Conservation (phyloP, 2,329 filamentous ascomycete genomes). For the Alternaria viburni region DNA sequence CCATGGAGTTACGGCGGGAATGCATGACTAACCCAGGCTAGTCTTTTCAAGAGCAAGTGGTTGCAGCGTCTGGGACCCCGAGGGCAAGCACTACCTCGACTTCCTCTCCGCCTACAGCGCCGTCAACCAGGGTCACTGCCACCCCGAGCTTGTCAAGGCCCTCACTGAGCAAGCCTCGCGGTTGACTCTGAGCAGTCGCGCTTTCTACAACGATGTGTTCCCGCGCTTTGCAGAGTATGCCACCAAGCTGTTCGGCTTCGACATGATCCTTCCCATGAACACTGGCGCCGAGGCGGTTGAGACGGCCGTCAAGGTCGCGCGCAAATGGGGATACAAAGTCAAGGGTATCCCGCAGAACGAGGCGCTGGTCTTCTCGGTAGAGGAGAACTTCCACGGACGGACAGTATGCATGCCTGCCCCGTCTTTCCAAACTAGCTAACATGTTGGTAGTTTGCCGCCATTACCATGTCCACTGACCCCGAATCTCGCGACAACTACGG, state of each 20-base stretch:
- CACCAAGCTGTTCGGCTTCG: conserved; percentile 86
- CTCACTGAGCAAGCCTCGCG: conserved; percentile 87
- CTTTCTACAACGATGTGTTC: conserved; percentile 99
- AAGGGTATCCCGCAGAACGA: conserved; percentile 86
- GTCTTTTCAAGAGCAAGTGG: conserved; percentile 81
- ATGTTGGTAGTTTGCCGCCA: conserved; percentile 78
- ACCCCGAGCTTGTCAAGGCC: conserved; percentile 92
- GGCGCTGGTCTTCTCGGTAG: conserved; percentile 81
- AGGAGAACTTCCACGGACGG: conserved; percentile 95
- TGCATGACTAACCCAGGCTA: conserved; percentile 22
- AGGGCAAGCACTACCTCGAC: conserved; percentile 90
- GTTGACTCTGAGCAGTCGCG: conserved; percentile 88
- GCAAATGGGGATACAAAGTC: conserved; percentile 98
- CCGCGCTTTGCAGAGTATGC: conserved; percentile 94
- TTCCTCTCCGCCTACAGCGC: conserved; percentile 98
- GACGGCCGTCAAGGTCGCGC: conserved; percentile 92
- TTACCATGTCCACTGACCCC: conserved; percentile 92
- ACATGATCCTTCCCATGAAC: conserved; percentile 99
- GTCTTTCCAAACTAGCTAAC: conserved; percentile 16
- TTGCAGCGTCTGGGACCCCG: conserved; percentile 93
- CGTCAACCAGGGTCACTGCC: conserved; percentile 97
- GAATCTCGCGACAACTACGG: conserved; percentile 98
- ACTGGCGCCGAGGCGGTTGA: conserved; percentile 96
- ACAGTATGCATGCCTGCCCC: conserved; percentile 67
- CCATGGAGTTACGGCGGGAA: background rate